A percentile compares a stretch with the other conserved stretches of the same genome.
Conservation (phyloP, 2,329 filamentous ascomycete genomes). For the Colletotrichum sp. region DNA sequence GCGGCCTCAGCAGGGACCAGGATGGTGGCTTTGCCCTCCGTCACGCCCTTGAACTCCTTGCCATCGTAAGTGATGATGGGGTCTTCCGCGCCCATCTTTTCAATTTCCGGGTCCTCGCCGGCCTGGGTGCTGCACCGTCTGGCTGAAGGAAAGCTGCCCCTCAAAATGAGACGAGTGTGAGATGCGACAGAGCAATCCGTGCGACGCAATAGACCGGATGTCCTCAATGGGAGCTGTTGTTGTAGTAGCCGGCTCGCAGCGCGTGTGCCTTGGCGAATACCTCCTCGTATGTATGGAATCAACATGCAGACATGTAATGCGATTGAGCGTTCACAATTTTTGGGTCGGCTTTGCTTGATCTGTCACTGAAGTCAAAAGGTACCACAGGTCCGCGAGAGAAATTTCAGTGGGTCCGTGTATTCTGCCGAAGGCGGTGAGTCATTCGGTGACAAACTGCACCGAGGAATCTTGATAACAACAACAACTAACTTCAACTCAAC, state of each 20-base stretch:
- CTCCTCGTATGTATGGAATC: neutral
- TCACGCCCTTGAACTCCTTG: conserved; percentile 56
- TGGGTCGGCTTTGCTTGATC: neutral
- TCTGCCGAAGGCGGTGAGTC: conserved; percentile 21
- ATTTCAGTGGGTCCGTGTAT: conserved; percentile 22
- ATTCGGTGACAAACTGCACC: neutral
- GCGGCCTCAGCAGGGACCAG: conserved; percentile 52
- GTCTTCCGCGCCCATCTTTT: conserved; percentile 32
- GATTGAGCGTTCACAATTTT: neutral
- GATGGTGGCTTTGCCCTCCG: conserved; percentile 63
- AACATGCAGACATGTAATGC: conserved; percentile 8
- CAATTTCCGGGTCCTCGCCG: neutral
- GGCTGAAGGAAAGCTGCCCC: neutral
- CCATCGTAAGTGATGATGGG: conserved; percentile 45
- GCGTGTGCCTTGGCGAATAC: conserved; percentile 7
- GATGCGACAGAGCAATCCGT: neutral
- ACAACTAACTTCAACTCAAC: neutral
- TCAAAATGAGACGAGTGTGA: neutral
- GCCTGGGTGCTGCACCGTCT: neutral
- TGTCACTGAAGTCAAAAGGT: neutral
- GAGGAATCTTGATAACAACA: neutral
- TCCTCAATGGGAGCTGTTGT: neutral
- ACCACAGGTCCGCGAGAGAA: conserved; percentile 13
- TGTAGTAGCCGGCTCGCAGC: neutral
- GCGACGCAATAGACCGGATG: neutral